Evolutionary conservation across 2,329 filamentous ascomycete genomes (phyloP).

Genomic region (Trichophyton schoenleinii): DNA sequence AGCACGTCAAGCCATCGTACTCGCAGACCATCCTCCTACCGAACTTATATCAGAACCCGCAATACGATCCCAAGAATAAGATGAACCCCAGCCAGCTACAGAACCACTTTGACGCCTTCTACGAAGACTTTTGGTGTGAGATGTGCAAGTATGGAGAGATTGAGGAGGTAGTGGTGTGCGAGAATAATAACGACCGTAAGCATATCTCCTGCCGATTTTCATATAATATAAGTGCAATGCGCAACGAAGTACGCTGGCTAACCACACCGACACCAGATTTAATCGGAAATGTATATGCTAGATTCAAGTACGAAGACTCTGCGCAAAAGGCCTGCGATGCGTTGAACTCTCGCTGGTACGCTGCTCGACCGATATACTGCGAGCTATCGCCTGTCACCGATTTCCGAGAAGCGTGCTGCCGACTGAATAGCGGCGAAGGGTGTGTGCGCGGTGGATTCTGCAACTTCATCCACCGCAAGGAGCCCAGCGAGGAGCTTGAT

Average conservation of each 20-base stretch:
- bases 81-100: constrained; percentile 95
- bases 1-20: constrained; percentile 99
- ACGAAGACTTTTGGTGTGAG: constrained; percentile 99
- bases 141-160: constrained; percentile 98
- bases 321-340: constrained; percentile 89
- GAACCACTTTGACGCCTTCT: constrained; percentile 99
- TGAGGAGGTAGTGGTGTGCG: constrained; percentile 95
- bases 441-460: constrained; percentile 95
- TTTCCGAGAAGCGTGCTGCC: constrained; percentile 93
- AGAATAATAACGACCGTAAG: constrained; percentile 96
- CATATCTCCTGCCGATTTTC: constrained; percentile 16
- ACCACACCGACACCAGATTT: constrained; percentile 47
- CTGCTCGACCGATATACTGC: constrained; percentile 93
- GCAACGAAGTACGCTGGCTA: constrained; percentile 15
- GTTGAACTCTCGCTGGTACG: constrained; percentile 92
- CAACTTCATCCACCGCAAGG: constrained; percentile 98
- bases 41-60: constrained; percentile 97
- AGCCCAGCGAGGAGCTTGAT: constrained; percentile 79
- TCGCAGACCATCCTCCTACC: constrained; percentile 94
- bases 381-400: constrained; percentile 94
- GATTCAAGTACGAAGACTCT: constrained; percentile 98
- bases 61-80: constrained; percentile 90
- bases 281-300: constrained; percentile 97
- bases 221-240: neutral
- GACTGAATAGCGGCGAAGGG: constrained; percentile 85